Evolutionary conservation across 495 filamentous ascomycete species (phyloP).

Genomic region (Penicillium fimorum): DNA sequence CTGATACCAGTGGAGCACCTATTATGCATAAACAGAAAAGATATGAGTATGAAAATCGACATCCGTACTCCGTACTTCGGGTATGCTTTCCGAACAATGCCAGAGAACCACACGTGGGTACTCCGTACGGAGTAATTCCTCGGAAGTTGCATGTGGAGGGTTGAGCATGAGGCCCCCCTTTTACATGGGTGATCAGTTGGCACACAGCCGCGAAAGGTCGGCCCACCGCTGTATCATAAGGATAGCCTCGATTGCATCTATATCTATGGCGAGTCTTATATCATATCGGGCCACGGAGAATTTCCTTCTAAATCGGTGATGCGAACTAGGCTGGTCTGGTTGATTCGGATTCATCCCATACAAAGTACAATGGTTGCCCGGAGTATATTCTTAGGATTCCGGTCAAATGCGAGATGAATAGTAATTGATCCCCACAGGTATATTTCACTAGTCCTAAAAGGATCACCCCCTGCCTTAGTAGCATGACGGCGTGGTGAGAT

Average conservation of each 20-base stretch:
- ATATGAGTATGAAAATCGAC: neutral
- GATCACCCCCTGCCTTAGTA: slow-evolving; percentile 25
- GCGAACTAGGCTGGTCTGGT: neutral
- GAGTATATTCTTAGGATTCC: slow-evolving; percentile 1
- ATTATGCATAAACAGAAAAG: slow-evolving; percentile 5
- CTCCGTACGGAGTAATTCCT: too few relatives aligned
- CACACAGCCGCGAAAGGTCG: neutral
- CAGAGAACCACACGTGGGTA: slow-evolving; percentile 3
- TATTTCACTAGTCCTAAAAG: slow-evolving; percentile 3
- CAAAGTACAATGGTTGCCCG: neutral
- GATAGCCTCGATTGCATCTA: neutral
- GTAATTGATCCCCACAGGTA: slow-evolving; percentile 11
- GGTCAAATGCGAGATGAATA: neutral
- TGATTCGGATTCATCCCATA: slow-evolving; percentile 7
- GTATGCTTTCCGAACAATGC: neutral
- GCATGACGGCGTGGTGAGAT: slow-evolving; percentile 10
- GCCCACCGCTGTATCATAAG: neutral
- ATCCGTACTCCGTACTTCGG: too few relatives aligned
- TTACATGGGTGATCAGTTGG: neutral
- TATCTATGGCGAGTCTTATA: neutral
- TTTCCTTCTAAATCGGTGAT: slow-evolving; percentile 14
- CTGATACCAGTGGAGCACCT: neutral
- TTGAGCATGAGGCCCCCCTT: neutral
- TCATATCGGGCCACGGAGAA: slow-evolving; percentile 6
- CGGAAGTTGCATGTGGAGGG: slow-evolving; percentile 1